phyloP scores from a whole-genome alignment of 1,284 basidiomycete species.

The Cryptococcus sp. region DNA sequence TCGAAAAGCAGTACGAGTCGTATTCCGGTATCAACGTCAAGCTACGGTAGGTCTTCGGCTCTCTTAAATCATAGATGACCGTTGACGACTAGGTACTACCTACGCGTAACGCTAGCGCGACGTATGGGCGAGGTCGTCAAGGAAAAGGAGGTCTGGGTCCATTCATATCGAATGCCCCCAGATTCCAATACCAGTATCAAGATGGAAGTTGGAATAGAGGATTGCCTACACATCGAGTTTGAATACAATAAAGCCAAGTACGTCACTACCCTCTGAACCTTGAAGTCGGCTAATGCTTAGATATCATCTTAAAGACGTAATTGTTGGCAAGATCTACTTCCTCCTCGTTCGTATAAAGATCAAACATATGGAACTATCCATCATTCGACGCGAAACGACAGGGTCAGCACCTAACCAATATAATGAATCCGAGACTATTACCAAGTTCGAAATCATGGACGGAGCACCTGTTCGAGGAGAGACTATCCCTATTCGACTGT shows the following conservation, averaged over 20 bases:
- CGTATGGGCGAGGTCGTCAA: conserved; percentile 88
- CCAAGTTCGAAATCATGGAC: conserved; percentile 99
- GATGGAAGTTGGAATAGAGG: conserved; percentile 99
- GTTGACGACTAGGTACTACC: conserved; percentile 66
- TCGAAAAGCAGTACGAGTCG: conserved; percentile 98
- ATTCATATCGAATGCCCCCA: conserved; percentile 96
- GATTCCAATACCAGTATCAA: conserved; percentile 97
- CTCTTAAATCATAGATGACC: not conserved
- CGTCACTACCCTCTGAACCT: conserved; percentile 31
- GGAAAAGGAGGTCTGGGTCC: conserved; percentile 95
- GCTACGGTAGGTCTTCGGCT: conserved; percentile 61
- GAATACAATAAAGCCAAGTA: conserved; percentile 99
- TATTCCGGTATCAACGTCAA: conserved; percentile 99
- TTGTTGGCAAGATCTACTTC: conserved; percentile 99
- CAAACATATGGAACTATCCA: conserved; percentile 99
- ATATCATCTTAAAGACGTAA: conserved; percentile 98
- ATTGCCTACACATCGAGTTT: conserved; percentile 98
- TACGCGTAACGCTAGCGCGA: conserved; percentile 86
- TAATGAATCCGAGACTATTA: conserved; percentile 98
- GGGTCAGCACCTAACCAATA: conserved; percentile 96
- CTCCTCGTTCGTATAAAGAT: conserved; percentile 98
- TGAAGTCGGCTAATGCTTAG: conserved; percentile 49
- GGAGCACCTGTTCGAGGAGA: conserved; percentile 93
- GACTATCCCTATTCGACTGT: conserved; percentile 95
- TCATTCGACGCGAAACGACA: conserved; percentile 94